Conservation (phyloP, 441 rosid genomes). For the Pelargonium myrrhifolium region DNA sequence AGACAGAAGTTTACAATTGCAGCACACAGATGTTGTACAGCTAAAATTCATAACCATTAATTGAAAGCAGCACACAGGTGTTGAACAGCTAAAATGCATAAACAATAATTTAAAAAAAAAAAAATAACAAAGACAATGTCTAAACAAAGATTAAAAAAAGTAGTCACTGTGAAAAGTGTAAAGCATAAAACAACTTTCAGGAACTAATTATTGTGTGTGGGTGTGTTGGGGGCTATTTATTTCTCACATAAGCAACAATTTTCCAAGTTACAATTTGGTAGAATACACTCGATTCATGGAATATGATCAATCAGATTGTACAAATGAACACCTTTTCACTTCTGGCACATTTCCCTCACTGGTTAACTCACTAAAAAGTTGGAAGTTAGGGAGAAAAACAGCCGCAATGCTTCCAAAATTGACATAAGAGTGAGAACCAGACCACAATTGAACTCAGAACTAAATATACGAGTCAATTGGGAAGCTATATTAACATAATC, state of each 20-base stretch:
- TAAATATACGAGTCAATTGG: background rate
- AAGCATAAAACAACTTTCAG: background rate
- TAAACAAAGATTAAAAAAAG: constrained; percentile 7
- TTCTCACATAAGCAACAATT: no score
- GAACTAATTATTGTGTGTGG: no score
- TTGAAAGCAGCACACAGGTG: background rate
- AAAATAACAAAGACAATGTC: constrained; percentile 11
- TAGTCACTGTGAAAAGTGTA: constrained; percentile 8
- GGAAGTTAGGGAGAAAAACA: background rate
- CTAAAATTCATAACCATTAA: constrained; percentile 20
- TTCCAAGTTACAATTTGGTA: background rate
- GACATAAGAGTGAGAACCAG: background rate
- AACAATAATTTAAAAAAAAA: no score
- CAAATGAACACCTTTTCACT: background rate
- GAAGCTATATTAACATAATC: background rate
- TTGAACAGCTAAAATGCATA: no score
- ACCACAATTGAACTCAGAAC: background rate
- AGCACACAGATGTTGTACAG: constrained; percentile 17
- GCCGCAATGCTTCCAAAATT: background rate
- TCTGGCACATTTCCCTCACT: background rate
- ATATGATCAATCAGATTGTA: background rate
- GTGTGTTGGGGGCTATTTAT: no score
- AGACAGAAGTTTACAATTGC: constrained; percentile 28
- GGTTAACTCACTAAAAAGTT: background rate
- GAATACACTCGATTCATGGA: background rate